Base-by-base conservation (phyloP, 768 basidiomycete species). In the Boletellus ananas region DNA sequence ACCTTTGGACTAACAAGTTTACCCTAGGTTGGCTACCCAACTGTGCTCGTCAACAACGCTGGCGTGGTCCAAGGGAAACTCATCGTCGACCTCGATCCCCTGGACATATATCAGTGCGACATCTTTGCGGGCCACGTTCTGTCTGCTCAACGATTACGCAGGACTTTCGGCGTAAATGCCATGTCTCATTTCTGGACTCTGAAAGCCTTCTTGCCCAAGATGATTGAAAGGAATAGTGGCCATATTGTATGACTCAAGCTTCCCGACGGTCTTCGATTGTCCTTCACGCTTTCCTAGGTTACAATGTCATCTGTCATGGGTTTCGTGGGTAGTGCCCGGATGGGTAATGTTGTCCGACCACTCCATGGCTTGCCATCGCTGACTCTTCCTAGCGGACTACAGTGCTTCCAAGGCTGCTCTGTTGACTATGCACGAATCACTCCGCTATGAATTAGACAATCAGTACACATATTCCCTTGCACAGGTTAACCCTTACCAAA, bases 21-120 rank as follows among this genome's bases (percentile, higher is more conserved):
- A 38, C 27, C 23, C 29, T 58, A 94, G 90, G 76, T 95, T 45
- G 94, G 91, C 3, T 78, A 88, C 51, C 90, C 90, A 0, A 96
- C 96, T 0, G 78, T 97, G 34, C 71, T 99, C 20, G 75, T 99
- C 58, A 98, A 97, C 72, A 97, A 95, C 63, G 96, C 95, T 0
- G 96, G 94, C 17, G 84, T 96, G 50, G 90, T 89, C 21, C 90
- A 94, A 69, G 93, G 94, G 21, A 94, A 94, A 59, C 70, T 84
- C 2, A 71, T 99, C 29, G 70, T 94, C 12, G 94, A 97, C 60
- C 73, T 96, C 50, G 72, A 69, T 2, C 79, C 87, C 5, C 77
- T 81, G 46, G 95, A 99, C 60, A 68, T 98, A 39, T 72, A 80
- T 56, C 85, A 93, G 95, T 96, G 53, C 54, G 60, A 93, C 58